phyloP scores from a whole-genome alignment of 2,329 filamentous ascomycete genomes.

The Ophiostoma ips region DNA sequence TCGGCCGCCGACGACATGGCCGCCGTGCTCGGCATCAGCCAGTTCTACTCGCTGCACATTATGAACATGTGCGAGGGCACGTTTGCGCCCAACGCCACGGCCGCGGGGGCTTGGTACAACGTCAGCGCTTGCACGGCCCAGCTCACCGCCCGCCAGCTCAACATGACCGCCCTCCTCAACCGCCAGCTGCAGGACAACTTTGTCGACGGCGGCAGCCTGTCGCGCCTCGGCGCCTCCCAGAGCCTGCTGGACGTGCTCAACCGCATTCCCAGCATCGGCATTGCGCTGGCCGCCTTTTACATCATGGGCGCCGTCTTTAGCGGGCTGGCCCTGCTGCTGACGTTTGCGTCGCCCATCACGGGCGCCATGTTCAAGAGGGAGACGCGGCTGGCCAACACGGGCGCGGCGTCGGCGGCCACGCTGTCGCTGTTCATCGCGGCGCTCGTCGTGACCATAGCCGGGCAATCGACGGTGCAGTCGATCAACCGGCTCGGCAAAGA shows the following conservation, averaged over 20 bases:
- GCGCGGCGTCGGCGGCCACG: constrained; percentile 24
- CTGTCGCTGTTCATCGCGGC: constrained; percentile 11
- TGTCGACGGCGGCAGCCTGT: constrained; percentile 29
- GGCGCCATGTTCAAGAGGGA: constrained; percentile 8
- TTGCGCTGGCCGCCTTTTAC: constrained; percentile 36
- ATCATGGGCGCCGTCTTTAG: constrained; percentile 29
- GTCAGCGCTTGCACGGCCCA: constrained; percentile 17
- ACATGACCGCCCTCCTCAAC: constrained; percentile 34
- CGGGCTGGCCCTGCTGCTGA: constrained; percentile 31
- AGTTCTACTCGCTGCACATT: constrained; percentile 22
- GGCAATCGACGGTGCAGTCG: constrained; percentile 8
- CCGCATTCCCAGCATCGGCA: constrained; percentile 33
- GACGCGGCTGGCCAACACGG: constrained; percentile 24
- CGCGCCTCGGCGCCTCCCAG: constrained; percentile 30
- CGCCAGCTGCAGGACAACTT: constrained; percentile 29
- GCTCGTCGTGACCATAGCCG: constrained; percentile 9
- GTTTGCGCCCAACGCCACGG: constrained; percentile 17
- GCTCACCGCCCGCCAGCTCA: constrained; percentile 17
- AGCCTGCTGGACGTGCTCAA: constrained; percentile 33
- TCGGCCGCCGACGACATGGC: constrained; percentile 16
- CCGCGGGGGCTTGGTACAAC: constrained; percentile 14
- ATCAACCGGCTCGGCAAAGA: constrained; percentile 22
- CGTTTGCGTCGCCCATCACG: constrained; percentile 21
- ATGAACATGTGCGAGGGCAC: constrained; percentile 20
- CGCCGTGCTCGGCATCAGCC: constrained; percentile 18